These are phyloP conservation scores for Tremellales sp. DNA, from an alignment of 1,284 basidiomycete species.

Conservation along the genomic window DNA sequence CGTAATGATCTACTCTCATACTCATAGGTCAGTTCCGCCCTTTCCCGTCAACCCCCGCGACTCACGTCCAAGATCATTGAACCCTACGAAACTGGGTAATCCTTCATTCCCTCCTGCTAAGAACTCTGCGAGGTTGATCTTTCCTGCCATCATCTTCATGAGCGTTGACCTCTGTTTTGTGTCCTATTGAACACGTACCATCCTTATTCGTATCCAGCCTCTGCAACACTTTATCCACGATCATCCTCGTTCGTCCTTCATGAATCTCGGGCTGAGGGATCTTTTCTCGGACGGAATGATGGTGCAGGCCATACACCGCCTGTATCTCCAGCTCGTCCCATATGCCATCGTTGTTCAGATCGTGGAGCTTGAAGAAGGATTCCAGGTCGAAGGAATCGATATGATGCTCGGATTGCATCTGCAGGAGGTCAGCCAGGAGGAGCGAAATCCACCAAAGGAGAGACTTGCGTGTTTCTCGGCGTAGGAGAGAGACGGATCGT, in stretches of 20 bases:
- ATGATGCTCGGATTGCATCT: constrained; percentile 50
- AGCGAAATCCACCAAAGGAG: neutral
- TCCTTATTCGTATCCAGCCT: constrained; percentile 75
- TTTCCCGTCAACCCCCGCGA: constrained; percentile 6
- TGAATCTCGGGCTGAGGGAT: constrained; percentile 76
- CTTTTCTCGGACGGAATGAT: constrained; percentile 83
- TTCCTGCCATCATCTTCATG: constrained; percentile 41
- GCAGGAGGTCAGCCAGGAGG: neutral
- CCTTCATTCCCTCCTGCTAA: constrained; percentile 65
- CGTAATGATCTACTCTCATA: constrained; percentile 40
- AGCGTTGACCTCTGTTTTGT: neutral
- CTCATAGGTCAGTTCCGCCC: constrained; percentile 3
- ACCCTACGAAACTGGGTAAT: constrained; percentile 85
- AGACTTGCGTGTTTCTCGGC: constrained; percentile 56
- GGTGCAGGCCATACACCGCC: constrained; percentile 92
- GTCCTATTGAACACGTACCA: constrained; percentile 41
- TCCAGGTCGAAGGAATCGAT: constrained; percentile 48
- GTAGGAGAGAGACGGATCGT: constrained; percentile 50
- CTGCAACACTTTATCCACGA: constrained; percentile 71
- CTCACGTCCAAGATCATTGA: constrained; percentile 83
- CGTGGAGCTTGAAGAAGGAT: constrained; percentile 63
- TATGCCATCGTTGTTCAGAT: constrained; percentile 72
- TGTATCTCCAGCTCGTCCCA: constrained; percentile 81
- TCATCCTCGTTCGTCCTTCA: constrained; percentile 75
- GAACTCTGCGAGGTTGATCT: constrained; percentile 76